Conservation (phyloP, 305 asterid species). For the Fraxinus angustifolia region DNA sequence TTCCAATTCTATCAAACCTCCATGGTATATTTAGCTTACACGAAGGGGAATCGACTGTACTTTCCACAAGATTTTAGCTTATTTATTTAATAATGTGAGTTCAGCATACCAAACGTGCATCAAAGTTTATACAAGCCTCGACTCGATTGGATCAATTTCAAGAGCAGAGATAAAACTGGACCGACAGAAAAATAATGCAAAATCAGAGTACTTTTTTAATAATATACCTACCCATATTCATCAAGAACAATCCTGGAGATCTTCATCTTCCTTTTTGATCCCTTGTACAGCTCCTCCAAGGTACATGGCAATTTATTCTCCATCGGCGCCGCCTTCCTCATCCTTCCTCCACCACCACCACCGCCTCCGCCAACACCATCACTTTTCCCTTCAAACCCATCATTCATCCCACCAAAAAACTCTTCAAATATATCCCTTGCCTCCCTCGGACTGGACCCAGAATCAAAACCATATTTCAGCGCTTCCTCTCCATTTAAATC, state of each 20-base stretch:
- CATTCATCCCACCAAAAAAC: constrained; percentile 58
- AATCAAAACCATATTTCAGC: constrained; percentile 44
- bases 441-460: constrained; percentile 54
- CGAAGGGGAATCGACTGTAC: not conserved
- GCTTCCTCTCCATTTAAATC: constrained; percentile 80
- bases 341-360: constrained; percentile 35
- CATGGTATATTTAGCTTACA: not conserved
- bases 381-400: constrained; percentile 27
- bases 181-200: not conserved
- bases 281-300: constrained; percentile 86
- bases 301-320: constrained; percentile 74
- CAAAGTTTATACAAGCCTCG: not conserved
- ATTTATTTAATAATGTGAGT: not conserved
- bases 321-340: constrained; percentile 74
- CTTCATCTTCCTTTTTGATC: constrained; percentile 85
- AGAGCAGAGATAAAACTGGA: not conserved
- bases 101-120: not conserved
- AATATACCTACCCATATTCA: constrained; percentile 56
- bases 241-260: constrained; percentile 63
- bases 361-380: constrained; percentile 27
- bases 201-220: not conserved
- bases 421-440: constrained; percentile 77
- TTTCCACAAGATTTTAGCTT: not conserved
- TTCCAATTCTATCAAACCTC: not conserved
- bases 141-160: not conserved